A percentile compares a stretch with the other conserved stretches of the same genome.
Evolutionary conservation across 805 yeast genomes (phyloP).

Genomic region (Suhomyces emberorum): DNA sequence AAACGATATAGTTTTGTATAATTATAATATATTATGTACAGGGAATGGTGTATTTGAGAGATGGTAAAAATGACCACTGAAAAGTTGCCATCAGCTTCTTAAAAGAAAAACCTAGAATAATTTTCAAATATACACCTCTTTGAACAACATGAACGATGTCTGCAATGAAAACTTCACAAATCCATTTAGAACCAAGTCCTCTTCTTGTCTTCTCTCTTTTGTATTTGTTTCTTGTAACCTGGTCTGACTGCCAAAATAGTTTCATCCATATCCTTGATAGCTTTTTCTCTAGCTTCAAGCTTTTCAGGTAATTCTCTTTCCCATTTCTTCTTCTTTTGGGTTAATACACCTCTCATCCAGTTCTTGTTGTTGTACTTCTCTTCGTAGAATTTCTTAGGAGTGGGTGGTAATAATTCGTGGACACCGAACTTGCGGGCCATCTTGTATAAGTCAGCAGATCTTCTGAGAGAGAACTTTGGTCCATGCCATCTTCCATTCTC

Average conservation of each 20-base stretch:
- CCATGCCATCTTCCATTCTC: constrained; percentile 73
- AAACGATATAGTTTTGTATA: not conserved
- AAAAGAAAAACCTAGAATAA: too few relatives aligned
- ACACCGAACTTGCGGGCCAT: constrained; percentile 81
- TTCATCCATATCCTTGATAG: constrained; percentile 63
- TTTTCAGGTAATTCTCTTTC: constrained; percentile 65
- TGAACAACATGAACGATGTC: too few relatives aligned
- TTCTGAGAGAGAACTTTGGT: constrained; percentile 74
- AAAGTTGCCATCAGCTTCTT: not conserved
- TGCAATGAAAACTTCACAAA: too few relatives aligned
- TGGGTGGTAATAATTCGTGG: constrained; percentile 67
- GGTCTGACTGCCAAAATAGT: constrained; percentile 62
- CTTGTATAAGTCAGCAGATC: constrained; percentile 81
- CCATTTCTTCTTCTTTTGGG: constrained; percentile 78
- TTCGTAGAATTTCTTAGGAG: constrained; percentile 69
- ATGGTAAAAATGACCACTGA: not conserved
- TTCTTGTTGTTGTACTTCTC: constrained; percentile 70
- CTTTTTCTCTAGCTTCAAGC: constrained; percentile 59
- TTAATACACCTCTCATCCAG: constrained; percentile 71
- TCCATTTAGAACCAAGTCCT: constrained; percentile 34
- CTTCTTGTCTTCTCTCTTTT: constrained; percentile 32
- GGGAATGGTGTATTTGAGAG: not conserved
- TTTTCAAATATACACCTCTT: too few relatives aligned
- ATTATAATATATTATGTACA: constrained; percentile 3
- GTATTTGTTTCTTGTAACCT: constrained; percentile 37